These are phyloP conservation scores for Trichoderma guizhouense DNA, from an alignment of 2,329 filamentous ascomycete species.

Conservation along the genomic window DNA sequence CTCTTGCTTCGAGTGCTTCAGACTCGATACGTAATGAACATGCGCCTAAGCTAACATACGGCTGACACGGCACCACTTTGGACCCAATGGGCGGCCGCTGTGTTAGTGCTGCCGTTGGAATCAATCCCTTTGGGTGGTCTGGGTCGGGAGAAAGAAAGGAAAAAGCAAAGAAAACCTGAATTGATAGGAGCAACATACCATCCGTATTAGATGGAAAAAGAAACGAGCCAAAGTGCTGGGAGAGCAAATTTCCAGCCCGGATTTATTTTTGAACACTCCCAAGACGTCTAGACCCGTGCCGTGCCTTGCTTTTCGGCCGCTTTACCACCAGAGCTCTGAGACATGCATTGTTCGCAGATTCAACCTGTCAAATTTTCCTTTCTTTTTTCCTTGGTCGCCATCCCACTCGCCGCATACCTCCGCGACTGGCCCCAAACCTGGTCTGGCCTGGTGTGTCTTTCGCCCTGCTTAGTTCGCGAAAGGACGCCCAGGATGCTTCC, in stretches of 20 bases:
- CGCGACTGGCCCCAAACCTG: background rate
- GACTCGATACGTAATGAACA: background rate
- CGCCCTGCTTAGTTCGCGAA: background rate
- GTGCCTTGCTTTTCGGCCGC: background rate
- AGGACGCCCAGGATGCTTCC: background rate
- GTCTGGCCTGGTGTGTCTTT: background rate
- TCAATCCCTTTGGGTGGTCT: background rate
- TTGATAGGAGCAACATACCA: background rate
- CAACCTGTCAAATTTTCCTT: background rate
- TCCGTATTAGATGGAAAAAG: background rate
- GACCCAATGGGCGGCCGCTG: background rate
- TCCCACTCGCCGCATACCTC: background rate
- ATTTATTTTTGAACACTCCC: background rate
- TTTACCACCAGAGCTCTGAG: background rate
- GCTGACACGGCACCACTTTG: background rate
- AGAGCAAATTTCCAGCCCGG: background rate
- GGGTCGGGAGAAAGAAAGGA: background rate
- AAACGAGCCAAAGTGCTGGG: background rate
- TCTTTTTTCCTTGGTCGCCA: background rate
- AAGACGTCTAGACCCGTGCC: background rate
- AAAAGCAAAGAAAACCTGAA: background rate
- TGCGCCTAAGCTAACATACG: background rate
- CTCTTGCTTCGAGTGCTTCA: background rate
- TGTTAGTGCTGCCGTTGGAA: background rate
- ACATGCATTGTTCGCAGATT: slow-evolving; percentile 13